Percentiles rank a stretch among this genome's conserved stretches.
Evolutionary conservation across 306 rosid species (phyloP).

Genomic region (Vigna hirtella): DNA sequence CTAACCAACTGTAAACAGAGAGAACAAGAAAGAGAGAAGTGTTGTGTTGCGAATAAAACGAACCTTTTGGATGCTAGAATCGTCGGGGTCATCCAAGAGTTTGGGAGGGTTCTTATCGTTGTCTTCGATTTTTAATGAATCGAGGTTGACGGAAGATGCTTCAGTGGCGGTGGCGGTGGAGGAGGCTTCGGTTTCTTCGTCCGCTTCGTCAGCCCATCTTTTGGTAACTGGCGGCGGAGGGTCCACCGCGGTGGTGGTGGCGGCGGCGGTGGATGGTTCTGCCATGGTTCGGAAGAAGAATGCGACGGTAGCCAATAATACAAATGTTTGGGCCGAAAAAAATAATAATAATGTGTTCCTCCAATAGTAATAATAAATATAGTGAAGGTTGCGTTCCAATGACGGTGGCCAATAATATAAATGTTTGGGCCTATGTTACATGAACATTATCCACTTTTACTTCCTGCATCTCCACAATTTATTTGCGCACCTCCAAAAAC

Average conservation of each 20-base stretch:
- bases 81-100: slow-evolving; percentile 82
- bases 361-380: too few species aligned
- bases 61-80: slow-evolving; percentile 79
- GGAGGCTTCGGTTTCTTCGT: slow-evolving; percentile 53
- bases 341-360: too few species aligned
- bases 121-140: slow-evolving; percentile 57
- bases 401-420: background rate
- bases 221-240: slow-evolving; percentile 21
- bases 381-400: background rate
- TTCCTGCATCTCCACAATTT: too few species aligned
- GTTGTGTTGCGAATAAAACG: slow-evolving; percentile 43
- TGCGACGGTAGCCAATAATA: background rate
- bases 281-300: slow-evolving; percentile 23
- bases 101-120: slow-evolving; percentile 39
- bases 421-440: background rate
- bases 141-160: slow-evolving; percentile 50
- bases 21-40: background rate
- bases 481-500: too few species aligned
- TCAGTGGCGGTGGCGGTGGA: slow-evolving; percentile 1
- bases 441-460: too few species aligned
- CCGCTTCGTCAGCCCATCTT: slow-evolving; percentile 73
- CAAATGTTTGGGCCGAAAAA: too few species aligned
- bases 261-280: slow-evolving; percentile 24
- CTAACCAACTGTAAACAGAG: background rate
- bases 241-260: background rate